Base-by-base conservation (phyloP, 495 filamentous ascomycete species). In the Cercophora sp. region DNA sequence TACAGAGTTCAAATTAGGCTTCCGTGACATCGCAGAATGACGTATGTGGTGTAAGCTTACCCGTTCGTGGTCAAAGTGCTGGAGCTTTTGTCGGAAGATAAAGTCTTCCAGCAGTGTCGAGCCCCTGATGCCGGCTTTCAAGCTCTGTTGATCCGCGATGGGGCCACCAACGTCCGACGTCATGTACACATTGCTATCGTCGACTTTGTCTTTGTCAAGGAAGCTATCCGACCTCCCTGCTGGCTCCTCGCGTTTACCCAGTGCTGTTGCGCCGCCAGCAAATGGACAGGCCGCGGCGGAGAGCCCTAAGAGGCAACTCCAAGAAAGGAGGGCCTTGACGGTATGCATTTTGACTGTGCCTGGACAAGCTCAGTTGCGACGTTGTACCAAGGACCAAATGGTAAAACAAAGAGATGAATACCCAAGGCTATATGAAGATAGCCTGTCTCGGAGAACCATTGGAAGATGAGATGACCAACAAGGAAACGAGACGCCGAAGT, bases 11-110 rank as follows among this genome's bases (percentile, higher is more conserved):
- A 43, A 23, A 13, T 8, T 27, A 32, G 27, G 50, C 54, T 20
- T 58, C 43, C 10, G 11, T 35, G 36, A 26, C 35, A 31, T 34
- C 42, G 11, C 16, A 41, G 8, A n/a, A 18, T 31, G 5, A 13
- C 36, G 31, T 15, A 26, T 23, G 35, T 10, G 20, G 22, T 11
- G 24, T 19, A 25, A 13, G 58, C 69, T 61, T 67, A 80, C 79
- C 24, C 87, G 78, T 56, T 92, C 88, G 65, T 90, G 87, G 54
- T 93, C 88, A 59, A 92, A 91, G 23, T 82, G 86, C 45, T 83
- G 83, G 54, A 92, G 86, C 73, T 91, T 92, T 54, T 89, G 86
- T 19, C 88, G 80, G 66, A 89, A 85, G 56, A 90, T 88, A 48
- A 87, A 91, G 58, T 92, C 88, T 60, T 92, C 87, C 8, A 92